phyloP scores from a whole-genome alignment of 169 alveolate genomes.

The Plasmodium ovale region DNA sequence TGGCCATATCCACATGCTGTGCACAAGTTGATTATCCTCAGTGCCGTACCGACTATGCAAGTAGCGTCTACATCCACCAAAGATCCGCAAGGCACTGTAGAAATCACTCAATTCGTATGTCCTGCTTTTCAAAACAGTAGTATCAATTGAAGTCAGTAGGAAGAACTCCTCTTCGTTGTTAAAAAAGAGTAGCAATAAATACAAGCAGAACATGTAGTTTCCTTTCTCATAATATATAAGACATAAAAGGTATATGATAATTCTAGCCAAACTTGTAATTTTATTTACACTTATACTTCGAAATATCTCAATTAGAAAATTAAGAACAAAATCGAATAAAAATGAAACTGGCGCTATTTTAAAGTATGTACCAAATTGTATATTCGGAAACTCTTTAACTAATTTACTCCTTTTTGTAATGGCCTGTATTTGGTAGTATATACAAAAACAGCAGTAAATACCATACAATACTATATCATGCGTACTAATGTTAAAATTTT shows the following conservation, averaged over 20 bases:
- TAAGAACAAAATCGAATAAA: slow-evolving; percentile 46
- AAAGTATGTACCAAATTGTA: slow-evolving; percentile 22
- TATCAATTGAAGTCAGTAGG: slow-evolving; percentile 6
- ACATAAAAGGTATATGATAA: slow-evolving; percentile 66
- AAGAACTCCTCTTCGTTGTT: neutral
- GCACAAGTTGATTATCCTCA: no score
- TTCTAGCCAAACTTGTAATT: slow-evolving; percentile 22
- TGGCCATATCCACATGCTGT: no score
- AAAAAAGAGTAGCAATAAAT: slow-evolving; percentile 33
- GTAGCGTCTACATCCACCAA: neutral
- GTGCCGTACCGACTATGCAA: slow-evolving; percentile 9
- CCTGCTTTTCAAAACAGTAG: neutral
- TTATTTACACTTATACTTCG: slow-evolving; percentile 20
- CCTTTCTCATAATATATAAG: slow-evolving; percentile 46
- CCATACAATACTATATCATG: slow-evolving; percentile 50
- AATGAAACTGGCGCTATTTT: neutral
- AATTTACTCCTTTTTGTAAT: slow-evolving; percentile 23
- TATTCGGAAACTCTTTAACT: slow-evolving; percentile 11
- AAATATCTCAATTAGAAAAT: slow-evolving; percentile 60
- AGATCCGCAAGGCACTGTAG: neutral
- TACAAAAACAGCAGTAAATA: slow-evolving; percentile 52
- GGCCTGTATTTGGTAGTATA: slow-evolving; percentile 51
- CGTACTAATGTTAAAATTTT: slow-evolving; percentile 32
- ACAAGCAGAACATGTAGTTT: slow-evolving; percentile 25
- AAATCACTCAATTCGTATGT: slow-evolving; percentile 5